Base-by-base conservation (phyloP, 495 filamentous ascomycete species). In the Rusavskia elegans region DNA sequence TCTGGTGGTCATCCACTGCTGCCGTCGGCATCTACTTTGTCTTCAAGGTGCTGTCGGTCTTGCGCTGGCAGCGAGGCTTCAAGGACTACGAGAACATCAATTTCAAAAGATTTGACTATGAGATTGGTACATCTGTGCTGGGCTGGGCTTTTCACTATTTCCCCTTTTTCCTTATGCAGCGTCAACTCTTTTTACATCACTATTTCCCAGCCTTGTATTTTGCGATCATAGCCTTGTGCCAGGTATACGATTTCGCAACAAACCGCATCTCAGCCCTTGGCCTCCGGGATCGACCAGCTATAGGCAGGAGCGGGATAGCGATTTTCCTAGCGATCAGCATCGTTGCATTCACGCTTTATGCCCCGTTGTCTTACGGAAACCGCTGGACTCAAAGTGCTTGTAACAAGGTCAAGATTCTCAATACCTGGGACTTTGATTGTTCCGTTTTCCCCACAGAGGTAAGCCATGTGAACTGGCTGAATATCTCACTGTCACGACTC, bases 101-200 rank as follows among this genome's bases (percentile, higher is more conserved):
- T 39, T 94, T 95, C 77, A 92, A 92, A 68, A 84, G 92, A 38
- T 97, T 97, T 64, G 92, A 97, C 69, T 97, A 95, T 62, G 92
- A 98, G 64, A 78, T 97, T 58, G 92, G 92, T 52, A 87, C 79
- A 10, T 84, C 78, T 30, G 86, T 96, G 13, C 77, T 98, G 21
- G 92, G 85, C 41, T 98, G 92, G 92, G 84, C 84, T 19, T 85
- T 89, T 64, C 92, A 98, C 63, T 98, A 97, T 69, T 86, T 95
- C 70, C 93, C 92, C 6, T 98, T 98, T 73, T 98, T 78, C 66
- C 79, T 97, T 32, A 98, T 98, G 92, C 86, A 89, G 52, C 86
- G 92, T 55, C 92, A 98, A 67, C 79, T 98, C 39, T 98, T 98
- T 77, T 69, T 98, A 46, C 92, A 98, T 65, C 92, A 98, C 63